Evolutionary conservation across 2,329 filamentous ascomycete species (phyloP), one percentile per base, ranked within the genome.

Genomic region (Stachybotrys chlorohalonatus): DNA sequence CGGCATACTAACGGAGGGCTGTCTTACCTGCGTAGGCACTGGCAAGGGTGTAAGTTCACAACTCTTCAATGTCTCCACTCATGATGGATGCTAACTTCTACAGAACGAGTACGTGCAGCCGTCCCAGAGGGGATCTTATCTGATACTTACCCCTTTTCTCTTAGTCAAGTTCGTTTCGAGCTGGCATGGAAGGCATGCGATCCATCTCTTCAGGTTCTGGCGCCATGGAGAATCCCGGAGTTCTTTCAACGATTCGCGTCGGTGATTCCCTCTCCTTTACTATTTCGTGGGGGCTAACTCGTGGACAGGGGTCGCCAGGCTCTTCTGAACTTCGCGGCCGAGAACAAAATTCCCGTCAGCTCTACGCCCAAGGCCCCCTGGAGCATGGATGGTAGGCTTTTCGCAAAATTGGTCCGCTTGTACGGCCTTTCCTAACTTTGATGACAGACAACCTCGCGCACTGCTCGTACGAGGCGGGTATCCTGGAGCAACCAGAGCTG

Each of bases 361-460:
- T 85, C 82, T 64, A 89, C 86, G 62, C 88, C 87, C 76, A 81
- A 82, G 66, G 85, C 85, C 74, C 85, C 85, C 51, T 89, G 82
- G 81, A 78, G 73, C 56, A 76, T 83, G 80, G 75, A 75, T 57
- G 71, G 58, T 32, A 58, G 75, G 82, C 79, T 73, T 73, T 55
- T 70, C 53, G 13, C 58, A 62, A 24, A 24, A 24, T 24, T 24
- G 4, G 24, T 24, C 24, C 24, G 2, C 24, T 24, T 24, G 24
- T 24, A 24, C 24, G 24, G 4, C 24, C 24, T 24, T 24, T 24
- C 24, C 24, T 24, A 24, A 24, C 24, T 24, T 24, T 24, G 24
- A 24, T 24, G 24, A n/a, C 24, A 24, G 24, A 24, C 24, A 24
- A 24, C 24, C 24, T 24, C 11, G 11, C 11, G 39, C 39, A 45